phyloP scores from a whole-genome alignment of 805 yeast genomes.

The Myxozyma kluyveri region DNA sequence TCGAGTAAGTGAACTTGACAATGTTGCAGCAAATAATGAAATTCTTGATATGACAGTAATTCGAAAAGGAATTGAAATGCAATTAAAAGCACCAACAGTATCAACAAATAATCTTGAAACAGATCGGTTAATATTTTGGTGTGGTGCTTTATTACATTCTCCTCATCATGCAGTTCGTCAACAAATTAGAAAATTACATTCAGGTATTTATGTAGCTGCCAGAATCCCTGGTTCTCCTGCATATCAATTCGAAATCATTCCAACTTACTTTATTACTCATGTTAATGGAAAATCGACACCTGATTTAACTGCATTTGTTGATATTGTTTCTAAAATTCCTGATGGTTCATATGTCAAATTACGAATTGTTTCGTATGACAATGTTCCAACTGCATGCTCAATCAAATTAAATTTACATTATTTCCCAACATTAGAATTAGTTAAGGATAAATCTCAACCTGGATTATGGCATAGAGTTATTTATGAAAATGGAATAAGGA shows the following conservation, averaged over 20 bases:
- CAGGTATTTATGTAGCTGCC: conserved; percentile 77
- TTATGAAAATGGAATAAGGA: conserved; percentile 19
- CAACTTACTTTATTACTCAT: conserved; percentile 84
- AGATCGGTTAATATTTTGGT: conserved; percentile 69
- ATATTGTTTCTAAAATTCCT: conserved; percentile 64
- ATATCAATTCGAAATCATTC: conserved; percentile 69
- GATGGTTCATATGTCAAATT: conserved; percentile 79
- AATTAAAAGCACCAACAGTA: conserved; percentile 62
- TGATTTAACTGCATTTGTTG: conserved; percentile 63
- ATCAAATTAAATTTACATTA: conserved; percentile 85
- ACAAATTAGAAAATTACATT: conserved; percentile 70
- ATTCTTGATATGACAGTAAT: conserved; percentile 60
- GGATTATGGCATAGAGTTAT: conserved; percentile 18
- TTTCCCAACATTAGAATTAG: conserved; percentile 57
- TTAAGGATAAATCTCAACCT: conserved; percentile 16
- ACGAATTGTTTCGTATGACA: conserved; percentile 79
- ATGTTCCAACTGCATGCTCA: conserved; percentile 81
- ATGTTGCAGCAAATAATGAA: conserved; percentile 46
- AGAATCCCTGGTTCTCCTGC: conserved; percentile 84
- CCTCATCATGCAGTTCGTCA: conserved; percentile 95
- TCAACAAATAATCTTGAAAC: conserved; percentile 59
- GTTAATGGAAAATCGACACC: conserved; percentile 75
- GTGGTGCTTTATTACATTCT: conserved; percentile 76
- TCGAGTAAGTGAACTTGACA: conserved; percentile 62
- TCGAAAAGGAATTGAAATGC: conserved; percentile 64